Conservation (phyloP, 768 basidiomycete genomes). For the Mycena chlorophos region DNA sequence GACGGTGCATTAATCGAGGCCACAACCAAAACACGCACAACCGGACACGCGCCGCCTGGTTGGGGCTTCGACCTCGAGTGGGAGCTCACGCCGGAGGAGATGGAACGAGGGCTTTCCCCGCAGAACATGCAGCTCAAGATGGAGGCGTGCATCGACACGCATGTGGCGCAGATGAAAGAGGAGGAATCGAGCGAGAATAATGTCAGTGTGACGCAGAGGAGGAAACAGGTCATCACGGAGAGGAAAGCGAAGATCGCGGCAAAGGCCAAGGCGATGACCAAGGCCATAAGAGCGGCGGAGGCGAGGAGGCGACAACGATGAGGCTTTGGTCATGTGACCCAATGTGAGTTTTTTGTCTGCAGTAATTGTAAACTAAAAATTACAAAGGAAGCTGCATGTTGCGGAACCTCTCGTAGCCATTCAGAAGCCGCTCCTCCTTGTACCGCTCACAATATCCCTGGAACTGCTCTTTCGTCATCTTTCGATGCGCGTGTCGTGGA, state of each 20-base stretch:
- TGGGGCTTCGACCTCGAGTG: slow-evolving; percentile 90
- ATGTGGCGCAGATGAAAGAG: slow-evolving; percentile 42
- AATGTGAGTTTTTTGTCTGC: too few species aligned
- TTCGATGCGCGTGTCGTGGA: background rate
- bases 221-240: slow-evolving; percentile 43
- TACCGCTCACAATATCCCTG: slow-evolving; percentile 5
- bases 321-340: background rate
- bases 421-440: background rate
- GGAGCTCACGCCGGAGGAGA: slow-evolving; percentile 39
- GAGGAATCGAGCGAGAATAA: slow-evolving; percentile 57
- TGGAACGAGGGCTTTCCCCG: slow-evolving; percentile 11
- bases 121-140: slow-evolving; percentile 59
- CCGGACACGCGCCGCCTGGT: slow-evolving; percentile 46
- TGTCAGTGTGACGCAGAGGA: slow-evolving; percentile 71
- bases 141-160: slow-evolving; percentile 66
- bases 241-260: slow-evolving; percentile 29
- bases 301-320: background rate
- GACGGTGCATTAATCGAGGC: background rate
- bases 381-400: slow-evolving; percentile 8
- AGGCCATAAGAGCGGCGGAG: slow-evolving; percentile 22
- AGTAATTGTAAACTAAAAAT: too few species aligned
- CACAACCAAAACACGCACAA: slow-evolving; percentile 6
- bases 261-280: slow-evolving; percentile 40
- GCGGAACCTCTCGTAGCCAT: background rate
- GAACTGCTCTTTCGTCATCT: slow-evolving; percentile 11